These are phyloP conservation scores for Trypanosoma boissoni DNA, from an alignment of 208 protist genomes.

Conservation along the genomic window DNA sequence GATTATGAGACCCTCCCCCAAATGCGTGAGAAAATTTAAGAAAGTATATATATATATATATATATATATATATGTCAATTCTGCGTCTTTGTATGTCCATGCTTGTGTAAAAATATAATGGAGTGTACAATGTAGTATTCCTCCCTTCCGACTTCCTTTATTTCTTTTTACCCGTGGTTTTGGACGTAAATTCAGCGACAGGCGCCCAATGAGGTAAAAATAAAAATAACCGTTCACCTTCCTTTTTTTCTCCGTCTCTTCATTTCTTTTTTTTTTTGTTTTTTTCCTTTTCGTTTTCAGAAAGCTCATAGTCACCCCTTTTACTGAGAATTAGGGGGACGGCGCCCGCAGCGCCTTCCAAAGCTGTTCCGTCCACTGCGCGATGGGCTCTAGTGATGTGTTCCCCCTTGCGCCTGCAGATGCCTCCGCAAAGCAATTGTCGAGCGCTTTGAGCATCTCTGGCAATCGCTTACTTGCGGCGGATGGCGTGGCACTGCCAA, in stretches of 20 bases:
- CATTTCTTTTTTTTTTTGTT: not conserved
- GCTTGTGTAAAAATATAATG: too few species aligned
- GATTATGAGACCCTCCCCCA: too few species aligned
- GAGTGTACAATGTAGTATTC: too few species aligned
- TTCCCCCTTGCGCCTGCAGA: not conserved
- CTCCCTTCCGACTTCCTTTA: too few species aligned
- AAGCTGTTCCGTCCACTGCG: constrained; percentile 15
- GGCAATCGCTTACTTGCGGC: constrained; percentile 1
- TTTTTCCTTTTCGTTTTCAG: not conserved
- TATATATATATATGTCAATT: too few species aligned
- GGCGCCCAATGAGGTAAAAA: too few species aligned
- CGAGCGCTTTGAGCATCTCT: constrained; percentile 18
- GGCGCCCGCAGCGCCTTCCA: constrained; percentile 3
- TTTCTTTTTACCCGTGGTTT: not conserved
- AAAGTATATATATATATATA: too few species aligned
- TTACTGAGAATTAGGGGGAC: not conserved
- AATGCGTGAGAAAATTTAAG: too few species aligned
- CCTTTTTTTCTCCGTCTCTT: not conserved
- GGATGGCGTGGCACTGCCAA: constrained; percentile 14
- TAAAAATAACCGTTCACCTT: not conserved
- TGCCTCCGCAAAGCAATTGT: constrained; percentile 19
- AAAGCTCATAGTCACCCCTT: not conserved
- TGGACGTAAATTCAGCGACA: too few species aligned
- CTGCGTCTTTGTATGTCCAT: too few species aligned
- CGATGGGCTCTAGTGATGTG: not conserved